Evolutionary conservation across 768 basidiomycete genomes (phyloP).

Genomic region (Suillus brevipes): DNA sequence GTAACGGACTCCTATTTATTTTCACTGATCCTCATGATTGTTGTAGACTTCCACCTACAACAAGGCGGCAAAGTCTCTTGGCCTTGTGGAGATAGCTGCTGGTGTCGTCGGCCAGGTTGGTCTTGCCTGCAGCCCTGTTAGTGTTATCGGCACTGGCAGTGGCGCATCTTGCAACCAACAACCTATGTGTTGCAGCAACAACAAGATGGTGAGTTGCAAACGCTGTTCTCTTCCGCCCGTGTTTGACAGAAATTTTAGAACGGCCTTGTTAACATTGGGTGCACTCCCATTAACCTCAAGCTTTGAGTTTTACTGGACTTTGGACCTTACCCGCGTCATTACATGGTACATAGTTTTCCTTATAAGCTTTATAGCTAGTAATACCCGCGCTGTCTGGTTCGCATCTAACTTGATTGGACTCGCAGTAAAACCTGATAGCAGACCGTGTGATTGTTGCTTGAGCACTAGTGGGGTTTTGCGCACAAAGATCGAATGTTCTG

Average conservation of each 20-base stretch:
- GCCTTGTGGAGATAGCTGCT: slow-evolving; percentile 11
- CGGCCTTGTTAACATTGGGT: slow-evolving; percentile 30
- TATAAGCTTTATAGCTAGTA: not conserved
- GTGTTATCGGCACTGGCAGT: slow-evolving; percentile 23
- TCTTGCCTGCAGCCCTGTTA: no score
- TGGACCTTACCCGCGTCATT: not conserved
- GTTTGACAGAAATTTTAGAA: slow-evolving; percentile 12
- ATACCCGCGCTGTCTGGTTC: not conserved
- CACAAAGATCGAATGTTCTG: no score
- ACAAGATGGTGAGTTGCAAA: not conserved
- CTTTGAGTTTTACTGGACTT: slow-evolving; percentile 5
- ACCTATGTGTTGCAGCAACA: slow-evolving; percentile 25
- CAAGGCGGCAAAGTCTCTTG: not conserved
- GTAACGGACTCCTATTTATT: not conserved
- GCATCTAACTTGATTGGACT: not conserved
- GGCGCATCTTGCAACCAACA: slow-evolving; percentile 16
- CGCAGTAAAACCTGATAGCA: not conserved
- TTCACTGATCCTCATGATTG: not conserved
- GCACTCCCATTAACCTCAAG: slow-evolving; percentile 16
- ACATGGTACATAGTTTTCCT: slow-evolving; percentile 9
- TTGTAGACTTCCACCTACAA: slow-evolving; percentile 15
- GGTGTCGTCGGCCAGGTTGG: slow-evolving; percentile 1
- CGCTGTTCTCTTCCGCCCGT: not conserved
- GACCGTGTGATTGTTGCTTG: no score
- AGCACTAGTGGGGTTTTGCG: no score